These are phyloP conservation scores for Eucalyptus melliodora DNA, from an alignment of 345 rosid genomes.

Conservation along the genomic window DNA sequence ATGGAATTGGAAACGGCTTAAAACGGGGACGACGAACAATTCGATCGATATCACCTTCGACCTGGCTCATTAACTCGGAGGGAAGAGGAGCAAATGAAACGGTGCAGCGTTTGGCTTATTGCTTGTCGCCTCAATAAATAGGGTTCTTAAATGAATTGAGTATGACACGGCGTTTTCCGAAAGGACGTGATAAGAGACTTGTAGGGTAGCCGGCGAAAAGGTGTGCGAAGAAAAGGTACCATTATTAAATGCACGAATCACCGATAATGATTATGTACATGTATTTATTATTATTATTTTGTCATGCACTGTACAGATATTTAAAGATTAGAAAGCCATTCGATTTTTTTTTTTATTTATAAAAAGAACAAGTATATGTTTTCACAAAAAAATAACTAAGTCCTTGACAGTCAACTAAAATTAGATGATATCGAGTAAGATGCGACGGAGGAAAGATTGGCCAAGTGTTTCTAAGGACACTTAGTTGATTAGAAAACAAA, in stretches of 20 bases:
- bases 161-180: neutral
- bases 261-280: neutral
- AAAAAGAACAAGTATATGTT: neutral
- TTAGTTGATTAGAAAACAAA: neutral
- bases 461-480: neutral
- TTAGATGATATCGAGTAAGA: neutral
- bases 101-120: neutral
- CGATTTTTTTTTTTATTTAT: neutral
- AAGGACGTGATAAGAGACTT: neutral
- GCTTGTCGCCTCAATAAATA: neutral
- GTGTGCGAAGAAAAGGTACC: neutral
- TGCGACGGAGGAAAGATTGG: neutral
- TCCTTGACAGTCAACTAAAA: neutral
- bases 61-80: neutral
- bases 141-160: neutral
- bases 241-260: rapidly evolving
- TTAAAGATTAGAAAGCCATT: neutral
- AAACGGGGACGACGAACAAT: neutral
- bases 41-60: neutral
- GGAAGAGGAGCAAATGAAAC: neutral
- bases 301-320: neutral
- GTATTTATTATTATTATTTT: neutral
- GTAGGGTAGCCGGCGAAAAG: neutral
- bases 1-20: neutral
- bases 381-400: neutral